These are phyloP conservation scores for Pseudevernia furfuracea DNA, from an alignment of 495 filamentous ascomycete species.

Conservation along the genomic window DNA sequence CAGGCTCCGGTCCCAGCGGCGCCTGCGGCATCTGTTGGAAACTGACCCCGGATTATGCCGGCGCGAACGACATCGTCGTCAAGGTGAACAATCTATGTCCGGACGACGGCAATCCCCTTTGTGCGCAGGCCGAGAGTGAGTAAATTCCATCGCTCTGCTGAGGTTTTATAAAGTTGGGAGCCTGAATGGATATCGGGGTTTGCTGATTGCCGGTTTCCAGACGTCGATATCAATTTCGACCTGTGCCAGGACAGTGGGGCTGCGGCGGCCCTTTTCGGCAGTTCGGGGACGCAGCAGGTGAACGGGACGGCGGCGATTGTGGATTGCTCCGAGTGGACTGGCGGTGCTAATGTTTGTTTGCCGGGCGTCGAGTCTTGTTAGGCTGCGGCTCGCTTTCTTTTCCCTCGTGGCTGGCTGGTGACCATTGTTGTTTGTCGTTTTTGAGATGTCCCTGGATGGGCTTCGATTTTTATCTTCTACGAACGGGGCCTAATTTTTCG, in stretches of 20 bases:
- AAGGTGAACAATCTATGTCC: constrained; percentile 34
- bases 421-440: neutral
- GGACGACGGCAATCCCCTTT: constrained; percentile 30
- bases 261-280: constrained; percentile 29
- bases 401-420: neutral
- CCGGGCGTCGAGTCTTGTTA: neutral
- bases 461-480: neutral
- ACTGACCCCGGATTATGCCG: constrained; percentile 20
- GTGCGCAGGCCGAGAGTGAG: constrained; percentile 19
- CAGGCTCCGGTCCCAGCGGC: constrained; percentile 31
- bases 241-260: constrained; percentile 33
- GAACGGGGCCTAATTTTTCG: neutral
- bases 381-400: neutral
- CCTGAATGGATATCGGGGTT: neutral
- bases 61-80: constrained; percentile 9
- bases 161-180: no score
- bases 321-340: constrained; percentile 21
- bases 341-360: neutral
- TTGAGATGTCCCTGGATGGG: neutral
- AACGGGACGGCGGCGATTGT: constrained; percentile 30
- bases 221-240: constrained; percentile 34
- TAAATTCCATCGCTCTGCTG: no score
- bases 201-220: constrained; percentile 22
- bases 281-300: constrained; percentile 27
- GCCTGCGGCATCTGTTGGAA: constrained; percentile 34